Conservation (phyloP, 169 alveolate species). For the Plasmodium gonderi region DNA sequence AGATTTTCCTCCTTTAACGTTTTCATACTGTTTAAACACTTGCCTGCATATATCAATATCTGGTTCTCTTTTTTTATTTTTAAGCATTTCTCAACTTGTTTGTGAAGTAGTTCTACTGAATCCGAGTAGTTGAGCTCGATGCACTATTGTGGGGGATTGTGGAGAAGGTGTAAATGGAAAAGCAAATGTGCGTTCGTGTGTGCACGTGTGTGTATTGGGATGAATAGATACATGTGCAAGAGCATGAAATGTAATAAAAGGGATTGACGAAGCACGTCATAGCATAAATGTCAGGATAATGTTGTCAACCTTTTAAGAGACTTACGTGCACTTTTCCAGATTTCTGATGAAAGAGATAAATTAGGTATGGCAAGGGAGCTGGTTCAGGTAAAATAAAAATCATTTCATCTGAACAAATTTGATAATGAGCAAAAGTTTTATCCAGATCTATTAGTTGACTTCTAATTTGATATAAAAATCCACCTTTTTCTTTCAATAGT, state of each 20-base stretch:
- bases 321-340: constrained; percentile 58
- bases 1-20: constrained; percentile 33
- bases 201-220: background rate
- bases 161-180: background rate
- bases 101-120: constrained; percentile 29
- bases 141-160: too few species aligned
- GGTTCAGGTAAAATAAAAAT: constrained; percentile 61
- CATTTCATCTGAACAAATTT: constrained; percentile 23
- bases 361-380: constrained; percentile 48
- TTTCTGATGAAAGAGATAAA: constrained; percentile 48
- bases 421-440: constrained; percentile 48
- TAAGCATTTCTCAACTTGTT: constrained; percentile 27
- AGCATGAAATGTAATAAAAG: too few species aligned
- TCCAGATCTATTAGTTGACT: constrained; percentile 25
- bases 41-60: constrained; percentile 29
- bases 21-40: constrained; percentile 28
- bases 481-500: background rate
- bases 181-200: background rate
- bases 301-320: background rate
- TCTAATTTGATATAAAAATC: constrained; percentile 33
- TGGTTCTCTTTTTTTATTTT: constrained; percentile 65
- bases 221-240: background rate
- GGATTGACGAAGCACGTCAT: background rate
- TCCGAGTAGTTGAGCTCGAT: constrained; percentile 48
- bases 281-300: background rate